Base-by-base conservation (phyloP, 345 rosid genomes). In the Viola odorata region DNA sequence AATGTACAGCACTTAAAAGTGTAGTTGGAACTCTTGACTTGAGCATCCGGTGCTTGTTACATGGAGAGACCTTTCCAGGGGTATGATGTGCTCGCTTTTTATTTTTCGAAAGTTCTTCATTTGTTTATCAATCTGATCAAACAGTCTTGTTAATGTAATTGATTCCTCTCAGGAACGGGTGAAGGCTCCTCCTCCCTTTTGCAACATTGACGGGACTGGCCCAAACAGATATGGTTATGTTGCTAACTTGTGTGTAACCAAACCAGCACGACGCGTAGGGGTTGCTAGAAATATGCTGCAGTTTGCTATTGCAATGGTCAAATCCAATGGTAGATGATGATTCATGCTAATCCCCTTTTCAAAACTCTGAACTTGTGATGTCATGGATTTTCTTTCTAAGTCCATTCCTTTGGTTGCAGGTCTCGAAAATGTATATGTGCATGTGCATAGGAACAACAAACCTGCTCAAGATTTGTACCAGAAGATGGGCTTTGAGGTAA, bases 11-110 rank as follows among this genome's bases (percentile, higher is more conserved):
- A 45, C 71, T 85, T 64, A 91, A 82, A 77, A 87, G 95, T 78
- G 86, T 88, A 8, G 96, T 85, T 41, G 98, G 91, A 65, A 91
- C 98, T 49, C 98, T 91, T 52, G 95, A 88, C 75, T 73, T 85
- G 72, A 86, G 85, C 71, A 69, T 88, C 53, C 77, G 80, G 6
- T 64, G 72, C 74, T 81, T 85, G 65, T 59, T 82, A 67, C 85
- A 75, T 12, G 96, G 92, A 67, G 96, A 88, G 82, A 86, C 84
- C 41, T 85, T 85, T 75, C 98, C 98, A 9, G 95, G 87, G 95
- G 96, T 88, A 74, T 39, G 3, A 57, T 50, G 37, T 12, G 3
- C 60, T 57, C 12, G 1, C 57, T 50, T 37, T 60, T 68, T 45
- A 12, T 16, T 62, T 61, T 51, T 32, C 53, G 53, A n/a, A 53